These are phyloP conservation scores for Poa pratensis DNA, from an alignment of 176 grass and related monocot genomes.

Conservation along the genomic window DNA sequence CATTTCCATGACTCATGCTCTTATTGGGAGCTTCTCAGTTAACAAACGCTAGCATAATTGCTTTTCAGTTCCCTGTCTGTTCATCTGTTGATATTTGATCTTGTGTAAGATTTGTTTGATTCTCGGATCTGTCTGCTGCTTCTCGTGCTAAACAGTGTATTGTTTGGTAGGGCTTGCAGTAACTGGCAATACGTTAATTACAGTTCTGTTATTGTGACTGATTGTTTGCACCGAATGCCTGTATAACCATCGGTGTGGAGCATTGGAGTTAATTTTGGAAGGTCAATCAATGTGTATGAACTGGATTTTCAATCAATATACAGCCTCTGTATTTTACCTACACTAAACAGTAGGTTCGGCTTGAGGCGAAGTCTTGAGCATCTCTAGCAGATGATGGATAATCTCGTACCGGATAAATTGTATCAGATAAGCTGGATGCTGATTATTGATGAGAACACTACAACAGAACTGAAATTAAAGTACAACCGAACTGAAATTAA, in stretches of 20 bases:
- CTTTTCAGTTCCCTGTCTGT: conserved; percentile 2
- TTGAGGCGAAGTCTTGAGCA: neutral
- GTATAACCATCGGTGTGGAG: too few species aligned
- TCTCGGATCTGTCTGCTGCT: neutral
- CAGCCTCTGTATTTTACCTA: neutral
- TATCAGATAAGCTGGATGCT: too few species aligned
- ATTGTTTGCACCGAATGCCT: neutral
- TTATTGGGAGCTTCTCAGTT: neutral
- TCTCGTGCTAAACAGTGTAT: neutral
- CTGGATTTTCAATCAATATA: neutral
- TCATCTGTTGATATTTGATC: neutral
- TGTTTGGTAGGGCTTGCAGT: neutral
- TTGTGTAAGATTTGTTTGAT: neutral
- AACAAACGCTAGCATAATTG: neutral
- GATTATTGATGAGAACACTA: too few species aligned
- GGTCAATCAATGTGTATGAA: too few species aligned
- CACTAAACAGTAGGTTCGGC: neutral
- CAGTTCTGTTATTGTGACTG: neutral
- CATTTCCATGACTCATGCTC: neutral
- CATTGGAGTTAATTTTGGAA: too few species aligned
- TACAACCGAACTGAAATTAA: too few species aligned
- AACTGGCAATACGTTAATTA: neutral
- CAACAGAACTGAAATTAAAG: too few species aligned
- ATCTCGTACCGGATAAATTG: too few species aligned
- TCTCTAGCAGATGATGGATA: too few species aligned